phyloP scores from a whole-genome alignment of 305 asterid genomes.

The Nicotiana rustica region DNA sequence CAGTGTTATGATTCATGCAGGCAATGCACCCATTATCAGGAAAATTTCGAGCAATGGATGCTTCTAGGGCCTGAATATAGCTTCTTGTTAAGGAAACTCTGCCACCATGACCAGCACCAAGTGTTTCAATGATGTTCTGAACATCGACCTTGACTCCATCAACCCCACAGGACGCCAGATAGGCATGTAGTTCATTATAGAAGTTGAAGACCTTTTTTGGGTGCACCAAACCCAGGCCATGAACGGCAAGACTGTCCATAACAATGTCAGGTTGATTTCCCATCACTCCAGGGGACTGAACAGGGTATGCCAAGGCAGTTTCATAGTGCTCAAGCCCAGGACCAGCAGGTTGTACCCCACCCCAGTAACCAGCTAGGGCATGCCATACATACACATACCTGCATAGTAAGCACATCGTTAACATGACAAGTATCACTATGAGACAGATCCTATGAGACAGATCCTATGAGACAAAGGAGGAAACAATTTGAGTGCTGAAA shows the following conservation, averaged over 20 bases:
- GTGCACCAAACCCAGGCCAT: constrained; percentile 90
- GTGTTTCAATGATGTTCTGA: constrained; percentile 96
- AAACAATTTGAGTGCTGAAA: neutral
- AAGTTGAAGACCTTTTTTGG: constrained; percentile 91
- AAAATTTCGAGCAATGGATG: constrained; percentile 81
- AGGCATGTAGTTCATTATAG: constrained; percentile 92
- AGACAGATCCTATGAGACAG: too few relatives aligned
- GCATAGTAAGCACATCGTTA: neutral
- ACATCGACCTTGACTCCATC: constrained; percentile 99
- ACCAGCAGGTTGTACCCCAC: constrained; percentile 92
- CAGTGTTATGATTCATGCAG: constrained; percentile 98
- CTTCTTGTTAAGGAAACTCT: constrained; percentile 93
- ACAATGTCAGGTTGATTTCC: constrained; percentile 99
- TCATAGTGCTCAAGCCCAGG: constrained; percentile 96
- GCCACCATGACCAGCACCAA: constrained; percentile 98
- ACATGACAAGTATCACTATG: neutral
- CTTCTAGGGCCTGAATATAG: constrained; percentile 93
- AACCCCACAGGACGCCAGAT: constrained; percentile 89
- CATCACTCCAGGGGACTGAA: constrained; percentile 90
- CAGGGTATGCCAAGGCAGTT: constrained; percentile 82
- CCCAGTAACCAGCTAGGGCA: constrained; percentile 99
- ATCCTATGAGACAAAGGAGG: neutral
- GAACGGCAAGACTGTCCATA: constrained; percentile 94
- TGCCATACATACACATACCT: constrained; percentile 93
- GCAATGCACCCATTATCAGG: constrained; percentile 88